Conservation (phyloP, 2,329 filamentous ascomycete species). For the Trichoderma citrinoviride region DNA sequence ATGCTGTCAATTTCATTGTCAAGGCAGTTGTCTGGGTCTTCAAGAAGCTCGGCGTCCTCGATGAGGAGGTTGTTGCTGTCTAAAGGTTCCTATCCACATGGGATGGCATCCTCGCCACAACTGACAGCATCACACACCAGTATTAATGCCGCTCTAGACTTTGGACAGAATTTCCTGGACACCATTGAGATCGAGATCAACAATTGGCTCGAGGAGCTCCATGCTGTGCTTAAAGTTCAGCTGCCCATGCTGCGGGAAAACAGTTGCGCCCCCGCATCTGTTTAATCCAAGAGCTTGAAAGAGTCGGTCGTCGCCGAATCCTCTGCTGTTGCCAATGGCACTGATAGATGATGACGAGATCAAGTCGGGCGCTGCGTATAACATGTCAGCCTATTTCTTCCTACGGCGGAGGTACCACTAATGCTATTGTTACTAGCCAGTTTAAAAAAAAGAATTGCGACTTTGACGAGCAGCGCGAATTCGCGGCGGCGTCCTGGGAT, state of each 20-base stretch:
- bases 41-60: neutral
- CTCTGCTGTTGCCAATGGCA: too few species aligned
- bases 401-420: neutral
- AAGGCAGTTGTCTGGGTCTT: constrained; percentile 3
- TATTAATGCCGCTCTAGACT: neutral
- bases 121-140: neutral
- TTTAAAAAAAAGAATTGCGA: too few species aligned
- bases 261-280: neutral
- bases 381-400: neutral
- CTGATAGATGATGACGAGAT: neutral
- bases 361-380: neutral
- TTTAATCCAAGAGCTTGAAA: neutral
- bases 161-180: neutral
- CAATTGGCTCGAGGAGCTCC: neutral
- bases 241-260: neutral
- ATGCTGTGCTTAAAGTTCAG: neutral
- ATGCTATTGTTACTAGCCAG: too few species aligned
- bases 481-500: neutral
- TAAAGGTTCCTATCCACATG: neutral
- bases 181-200: neutral
- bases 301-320: neutral
- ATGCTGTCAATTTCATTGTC: neutral
- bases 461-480: neutral
- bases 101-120: neutral
- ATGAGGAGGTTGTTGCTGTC: neutral